Percentiles rank a stretch among this genome's conserved stretches.
phyloP scores from a whole-genome alignment of 2,329 filamentous ascomycete species.

The Nakataea oryzae region DNA sequence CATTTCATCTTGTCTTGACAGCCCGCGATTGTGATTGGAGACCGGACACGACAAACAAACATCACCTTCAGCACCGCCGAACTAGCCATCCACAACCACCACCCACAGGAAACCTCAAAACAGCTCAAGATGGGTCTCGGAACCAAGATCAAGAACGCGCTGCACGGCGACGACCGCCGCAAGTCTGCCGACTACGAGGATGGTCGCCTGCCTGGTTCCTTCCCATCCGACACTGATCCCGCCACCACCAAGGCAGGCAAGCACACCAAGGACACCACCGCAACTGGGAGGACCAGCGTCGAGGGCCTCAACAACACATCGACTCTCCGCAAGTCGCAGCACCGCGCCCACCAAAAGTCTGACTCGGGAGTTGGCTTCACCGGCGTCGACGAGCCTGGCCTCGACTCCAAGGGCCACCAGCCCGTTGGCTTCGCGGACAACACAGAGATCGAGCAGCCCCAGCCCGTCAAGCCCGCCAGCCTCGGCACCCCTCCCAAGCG shows the following conservation, averaged over 20 bases:
- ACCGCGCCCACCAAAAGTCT: background rate
- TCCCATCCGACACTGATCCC: background rate
- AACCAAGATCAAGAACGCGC: slow-evolving; percentile 1
- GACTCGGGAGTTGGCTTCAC: slow-evolving; percentile 1
- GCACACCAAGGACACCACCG: background rate
- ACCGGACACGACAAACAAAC: too few relatives aligned
- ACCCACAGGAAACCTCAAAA: background rate
- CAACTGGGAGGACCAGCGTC: background rate
- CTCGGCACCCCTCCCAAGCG: background rate
- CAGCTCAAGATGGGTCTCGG: background rate
- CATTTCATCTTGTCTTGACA: background rate
- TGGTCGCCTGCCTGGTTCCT: background rate
- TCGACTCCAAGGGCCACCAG: background rate
- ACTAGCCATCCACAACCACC: background rate
- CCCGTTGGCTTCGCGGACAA: background rate
- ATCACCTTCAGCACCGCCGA: too few relatives aligned
- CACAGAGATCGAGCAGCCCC: background rate
- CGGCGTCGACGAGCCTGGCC: background rate
- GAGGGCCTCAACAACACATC: background rate
- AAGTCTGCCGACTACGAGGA: background rate
- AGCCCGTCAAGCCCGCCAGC: background rate
- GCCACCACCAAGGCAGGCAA: background rate
- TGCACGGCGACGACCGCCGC: slow-evolving; percentile 10
- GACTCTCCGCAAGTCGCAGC: background rate
- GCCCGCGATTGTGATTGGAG: background rate